Percentiles rank a stretch among this genome's conserved stretches.
Evolutionary conservation across 768 basidiomycete genomes (phyloP).

Genomic region (Tricholoma saponaceum): DNA sequence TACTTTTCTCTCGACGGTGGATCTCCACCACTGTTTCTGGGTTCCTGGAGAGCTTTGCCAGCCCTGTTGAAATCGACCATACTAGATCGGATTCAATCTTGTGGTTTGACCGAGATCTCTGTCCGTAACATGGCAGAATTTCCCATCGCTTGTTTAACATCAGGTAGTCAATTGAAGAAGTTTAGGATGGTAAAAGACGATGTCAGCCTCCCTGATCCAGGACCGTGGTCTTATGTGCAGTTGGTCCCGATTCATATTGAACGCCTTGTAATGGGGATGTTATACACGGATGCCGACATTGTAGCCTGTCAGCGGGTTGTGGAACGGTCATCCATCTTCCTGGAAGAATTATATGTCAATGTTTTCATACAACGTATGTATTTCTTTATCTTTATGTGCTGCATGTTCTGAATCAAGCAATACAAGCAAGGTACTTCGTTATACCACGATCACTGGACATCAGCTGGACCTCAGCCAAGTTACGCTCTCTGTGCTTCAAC

Average conservation of each 20-base stretch:
- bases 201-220: not conserved
- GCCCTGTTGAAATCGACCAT: not conserved
- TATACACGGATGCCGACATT: not conserved
- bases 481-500: not conserved
- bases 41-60: not conserved
- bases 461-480: not conserved
- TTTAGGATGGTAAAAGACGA: not conserved
- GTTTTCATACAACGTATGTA: not conserved
- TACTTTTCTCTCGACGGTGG: not conserved
- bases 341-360: not conserved
- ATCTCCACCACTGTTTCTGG: no score
- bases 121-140: not conserved
- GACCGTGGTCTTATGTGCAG: not conserved
- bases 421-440: no score
- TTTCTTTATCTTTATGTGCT: not conserved
- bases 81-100: not conserved
- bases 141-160: not conserved
- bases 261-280: not conserved
- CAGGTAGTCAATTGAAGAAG: not conserved
- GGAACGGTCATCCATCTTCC: not conserved
- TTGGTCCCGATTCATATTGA: not conserved
- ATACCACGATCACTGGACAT: no score
- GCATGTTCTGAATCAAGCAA: not conserved
- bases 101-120: not conserved
- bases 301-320: not conserved